phyloP scores from a whole-genome alignment of 1,284 basidiomycete genomes.

The Wolfiporia cocos region DNA sequence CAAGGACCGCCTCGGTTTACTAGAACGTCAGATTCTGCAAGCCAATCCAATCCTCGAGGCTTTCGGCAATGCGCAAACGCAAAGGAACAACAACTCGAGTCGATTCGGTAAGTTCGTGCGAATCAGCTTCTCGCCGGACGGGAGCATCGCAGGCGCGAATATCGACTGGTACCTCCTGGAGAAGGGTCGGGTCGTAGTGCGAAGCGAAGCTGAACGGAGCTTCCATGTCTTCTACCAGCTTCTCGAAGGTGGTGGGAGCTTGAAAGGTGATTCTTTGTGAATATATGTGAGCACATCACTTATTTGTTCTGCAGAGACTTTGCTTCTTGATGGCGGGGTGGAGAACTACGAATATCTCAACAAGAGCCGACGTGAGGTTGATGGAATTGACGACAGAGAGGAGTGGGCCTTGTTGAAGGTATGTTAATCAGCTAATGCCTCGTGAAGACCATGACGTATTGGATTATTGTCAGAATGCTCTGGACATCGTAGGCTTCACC shows the following conservation, averaged over 20 bases:
- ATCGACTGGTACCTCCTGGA: slow-evolving; percentile 99
- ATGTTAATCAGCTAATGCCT: slow-evolving; percentile 9
- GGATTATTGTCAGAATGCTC: slow-evolving; percentile 59
- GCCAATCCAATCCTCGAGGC: slow-evolving; percentile 98
- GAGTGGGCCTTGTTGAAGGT: slow-evolving; percentile 86
- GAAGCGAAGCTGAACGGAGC: slow-evolving; percentile 84
- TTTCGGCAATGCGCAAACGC: slow-evolving; percentile 98
- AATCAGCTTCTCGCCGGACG: slow-evolving; percentile 91
- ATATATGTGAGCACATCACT: too few relatives aligned
- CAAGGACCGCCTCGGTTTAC: slow-evolving; percentile 74
- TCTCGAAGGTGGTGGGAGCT: slow-evolving; percentile 54
- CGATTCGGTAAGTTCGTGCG: slow-evolving; percentile 98
- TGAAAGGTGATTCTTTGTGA: slow-evolving; percentile 50
- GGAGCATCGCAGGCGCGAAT: slow-evolving; percentile 96
- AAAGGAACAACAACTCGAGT: slow-evolving; percentile 98
- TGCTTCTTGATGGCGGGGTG: slow-evolving; percentile 73
- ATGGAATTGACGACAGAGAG: slow-evolving; percentile 89
- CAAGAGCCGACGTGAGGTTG: slow-evolving; percentile 84
- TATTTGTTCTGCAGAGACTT: slow-evolving; percentile 43
- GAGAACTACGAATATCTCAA: slow-evolving; percentile 92
- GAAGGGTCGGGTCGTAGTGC: slow-evolving; percentile 92
- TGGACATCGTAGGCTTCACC: slow-evolving; percentile 87
- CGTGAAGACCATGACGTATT: neutral
- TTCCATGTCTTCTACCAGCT: slow-evolving; percentile 99
- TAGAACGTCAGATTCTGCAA: slow-evolving; percentile 96